phyloP scores from a whole-genome alignment of 768 basidiomycete species.

The Hemileccinum impolitum region DNA sequence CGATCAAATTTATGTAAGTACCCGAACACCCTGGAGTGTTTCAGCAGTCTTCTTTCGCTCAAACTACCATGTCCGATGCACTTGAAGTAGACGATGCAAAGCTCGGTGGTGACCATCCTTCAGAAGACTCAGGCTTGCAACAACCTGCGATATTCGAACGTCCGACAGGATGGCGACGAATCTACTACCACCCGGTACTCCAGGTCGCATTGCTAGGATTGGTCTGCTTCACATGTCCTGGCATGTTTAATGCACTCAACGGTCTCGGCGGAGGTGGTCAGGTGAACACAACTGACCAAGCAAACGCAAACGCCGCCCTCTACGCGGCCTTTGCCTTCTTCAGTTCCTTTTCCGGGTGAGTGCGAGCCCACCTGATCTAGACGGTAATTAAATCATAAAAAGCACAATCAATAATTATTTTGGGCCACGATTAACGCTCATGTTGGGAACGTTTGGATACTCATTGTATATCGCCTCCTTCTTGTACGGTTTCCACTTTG shows the following conservation, averaged over 20 bases:
- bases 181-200: conserved; percentile 50
- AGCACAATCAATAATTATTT: conserved; percentile 75
- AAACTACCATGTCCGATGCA: conserved; percentile 19
- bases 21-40: background rate
- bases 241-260: conserved; percentile 76
- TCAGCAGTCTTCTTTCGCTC: background rate
- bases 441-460: conserved; percentile 51
- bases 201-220: conserved; percentile 58
- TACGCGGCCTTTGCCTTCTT: conserved; percentile 62
- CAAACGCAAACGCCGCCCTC: conserved; percentile 65
- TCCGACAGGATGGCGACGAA: conserved; percentile 48
- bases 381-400: too few species aligned
- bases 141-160: conserved; percentile 37
- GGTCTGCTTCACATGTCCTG: conserved; percentile 56
- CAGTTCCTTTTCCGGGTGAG: conserved; percentile 70
- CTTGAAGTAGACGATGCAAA: conserved; percentile 19
- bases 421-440: conserved; percentile 48
- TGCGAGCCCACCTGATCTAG: background rate
- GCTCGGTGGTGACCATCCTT: conserved; percentile 10
- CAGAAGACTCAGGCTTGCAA: conserved; percentile 20
- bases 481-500: conserved; percentile 32
- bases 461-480: conserved; percentile 46
- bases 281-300: conserved; percentile 56
- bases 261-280: conserved; percentile 82
- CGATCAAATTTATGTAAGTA: background rate